These are phyloP conservation scores for Thozetella sp. DNA, from an alignment of 495 filamentous ascomycete genomes.

Conservation along the genomic window DNA sequence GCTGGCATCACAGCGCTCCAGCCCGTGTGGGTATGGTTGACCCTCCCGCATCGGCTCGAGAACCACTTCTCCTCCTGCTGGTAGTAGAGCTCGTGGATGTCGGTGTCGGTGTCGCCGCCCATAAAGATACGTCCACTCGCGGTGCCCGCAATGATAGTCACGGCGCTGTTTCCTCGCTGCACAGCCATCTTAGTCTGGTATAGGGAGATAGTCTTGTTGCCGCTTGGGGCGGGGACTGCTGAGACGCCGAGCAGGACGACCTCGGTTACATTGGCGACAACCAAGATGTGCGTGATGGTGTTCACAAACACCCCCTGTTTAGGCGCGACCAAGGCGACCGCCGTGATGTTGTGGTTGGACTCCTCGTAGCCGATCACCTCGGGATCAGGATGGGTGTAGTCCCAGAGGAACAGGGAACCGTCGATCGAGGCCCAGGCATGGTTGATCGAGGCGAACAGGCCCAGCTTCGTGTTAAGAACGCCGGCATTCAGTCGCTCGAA, in stretches of 20 bases:
- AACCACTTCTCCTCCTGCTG: slow-evolving; percentile 98
- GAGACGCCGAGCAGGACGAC: slow-evolving; percentile 83
- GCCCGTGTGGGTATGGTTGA: slow-evolving; percentile 83
- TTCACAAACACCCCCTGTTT: slow-evolving; percentile 82
- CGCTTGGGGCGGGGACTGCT: slow-evolving; percentile 56
- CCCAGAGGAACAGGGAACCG: slow-evolving; percentile 95
- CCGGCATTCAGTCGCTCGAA: slow-evolving; percentile 88
- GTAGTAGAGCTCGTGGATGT: slow-evolving; percentile 92
- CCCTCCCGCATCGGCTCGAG: slow-evolving; percentile 72
- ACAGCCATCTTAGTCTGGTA: slow-evolving; percentile 85
- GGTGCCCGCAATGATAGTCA: slow-evolving; percentile 77
- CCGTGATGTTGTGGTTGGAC: slow-evolving; percentile 79
- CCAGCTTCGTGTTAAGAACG: slow-evolving; percentile 84
- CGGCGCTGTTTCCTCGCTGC: slow-evolving; percentile 65
- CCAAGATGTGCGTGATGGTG: slow-evolving; percentile 80
- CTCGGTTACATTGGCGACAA: slow-evolving; percentile 82
- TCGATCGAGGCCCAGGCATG: slow-evolving; percentile 97
- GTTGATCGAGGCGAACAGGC: slow-evolving; percentile 87
- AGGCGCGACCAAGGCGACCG: slow-evolving; percentile 80
- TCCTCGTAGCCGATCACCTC: slow-evolving; percentile 93
- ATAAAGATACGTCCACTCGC: slow-evolving; percentile 90
- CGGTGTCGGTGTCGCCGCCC: slow-evolving; percentile 73
- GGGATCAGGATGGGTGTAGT: slow-evolving; percentile 86
- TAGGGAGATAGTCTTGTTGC: slow-evolving; percentile 69
- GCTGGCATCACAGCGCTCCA: slow-evolving; percentile 68